Conservation (phyloP, 805 yeast genomes). For the Metschnikowia bowlesiae region DNA sequence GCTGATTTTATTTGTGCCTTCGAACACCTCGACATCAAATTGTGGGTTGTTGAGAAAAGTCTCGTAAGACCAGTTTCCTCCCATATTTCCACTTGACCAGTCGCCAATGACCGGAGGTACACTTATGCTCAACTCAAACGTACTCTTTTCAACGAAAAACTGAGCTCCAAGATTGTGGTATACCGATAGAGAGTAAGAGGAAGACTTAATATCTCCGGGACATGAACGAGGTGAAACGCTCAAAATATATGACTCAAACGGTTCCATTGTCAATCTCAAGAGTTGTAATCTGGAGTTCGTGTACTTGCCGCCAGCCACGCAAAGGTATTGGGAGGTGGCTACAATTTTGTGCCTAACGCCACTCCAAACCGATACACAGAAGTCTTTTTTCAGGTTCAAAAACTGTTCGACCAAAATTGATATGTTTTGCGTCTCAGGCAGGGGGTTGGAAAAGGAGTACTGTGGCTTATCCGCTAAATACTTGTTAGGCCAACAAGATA, state of each 20-base stretch:
- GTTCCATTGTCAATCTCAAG: constrained; percentile 25
- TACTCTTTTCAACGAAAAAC: constrained; percentile 27
- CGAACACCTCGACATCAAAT: constrained; percentile 26
- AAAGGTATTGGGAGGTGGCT: constrained; percentile 19
- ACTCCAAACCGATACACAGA: constrained; percentile 12
- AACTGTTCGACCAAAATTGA: constrained; percentile 16
- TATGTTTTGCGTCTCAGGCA: constrained; percentile 24
- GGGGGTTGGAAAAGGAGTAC: constrained; percentile 33
- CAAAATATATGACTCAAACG: constrained; percentile 26
- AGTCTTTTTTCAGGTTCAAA: constrained; percentile 3
- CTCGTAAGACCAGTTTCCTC: constrained; percentile 52
- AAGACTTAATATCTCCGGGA: constrained; percentile 9
- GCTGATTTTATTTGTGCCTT: constrained; percentile 11
- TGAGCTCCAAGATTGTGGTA: constrained; percentile 23
- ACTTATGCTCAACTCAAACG: background rate
- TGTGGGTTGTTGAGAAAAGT: constrained; percentile 55
- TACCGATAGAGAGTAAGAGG: constrained; percentile 24
- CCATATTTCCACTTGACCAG: constrained; percentile 45
- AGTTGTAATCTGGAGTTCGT: constrained; percentile 38
- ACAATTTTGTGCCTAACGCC: constrained; percentile 3
- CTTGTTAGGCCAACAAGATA: constrained; percentile 8
- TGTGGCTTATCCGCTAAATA: constrained; percentile 39
- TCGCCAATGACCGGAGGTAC: constrained; percentile 26
- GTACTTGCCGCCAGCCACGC: constrained; percentile 18
- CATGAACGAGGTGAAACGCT: constrained; percentile 18